Conservation (phyloP, 768 basidiomycete genomes). For the Suillus fuscotomentosus region DNA sequence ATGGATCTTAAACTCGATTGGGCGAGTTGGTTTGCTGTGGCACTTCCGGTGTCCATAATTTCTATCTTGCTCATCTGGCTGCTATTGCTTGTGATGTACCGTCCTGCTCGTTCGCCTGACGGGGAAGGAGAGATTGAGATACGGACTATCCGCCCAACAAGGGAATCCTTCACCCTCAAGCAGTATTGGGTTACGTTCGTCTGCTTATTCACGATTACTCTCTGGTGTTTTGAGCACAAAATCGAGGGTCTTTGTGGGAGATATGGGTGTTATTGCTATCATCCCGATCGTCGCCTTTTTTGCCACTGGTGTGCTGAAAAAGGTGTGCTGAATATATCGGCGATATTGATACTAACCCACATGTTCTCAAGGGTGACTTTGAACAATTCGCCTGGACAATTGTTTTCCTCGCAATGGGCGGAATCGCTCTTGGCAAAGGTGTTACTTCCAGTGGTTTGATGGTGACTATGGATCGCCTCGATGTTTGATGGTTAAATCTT, state of each 20-base stretch:
- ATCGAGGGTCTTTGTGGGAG: constrained; percentile 76
- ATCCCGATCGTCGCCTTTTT: constrained; percentile 94
- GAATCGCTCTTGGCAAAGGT: constrained; percentile 93
- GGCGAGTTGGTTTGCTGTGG: constrained; percentile 92
- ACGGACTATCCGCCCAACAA: constrained; percentile 78
- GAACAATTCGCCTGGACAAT: constrained; percentile 94
- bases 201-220: constrained; percentile 76
- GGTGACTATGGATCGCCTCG: constrained; percentile 58
- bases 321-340: constrained; percentile 47
- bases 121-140: constrained; percentile 81
- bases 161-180: constrained; percentile 75
- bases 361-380: constrained; percentile 74
- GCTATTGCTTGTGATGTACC: constrained; percentile 80
- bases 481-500: too few species aligned
- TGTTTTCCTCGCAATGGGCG: constrained; percentile 97
- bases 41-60: constrained; percentile 86
- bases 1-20: constrained; percentile 89
- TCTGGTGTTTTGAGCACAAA: constrained; percentile 88
- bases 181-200: constrained; percentile 91
- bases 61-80: constrained; percentile 93
- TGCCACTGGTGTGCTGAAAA: constrained; percentile 88
- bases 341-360: neutral
- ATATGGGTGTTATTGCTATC: constrained; percentile 97
- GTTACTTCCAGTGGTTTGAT: constrained; percentile 88
- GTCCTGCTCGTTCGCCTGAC: constrained; percentile 66